Conservation (phyloP, 2,329 filamentous ascomycete genomes). For the Leptographium radiaticola region DNA sequence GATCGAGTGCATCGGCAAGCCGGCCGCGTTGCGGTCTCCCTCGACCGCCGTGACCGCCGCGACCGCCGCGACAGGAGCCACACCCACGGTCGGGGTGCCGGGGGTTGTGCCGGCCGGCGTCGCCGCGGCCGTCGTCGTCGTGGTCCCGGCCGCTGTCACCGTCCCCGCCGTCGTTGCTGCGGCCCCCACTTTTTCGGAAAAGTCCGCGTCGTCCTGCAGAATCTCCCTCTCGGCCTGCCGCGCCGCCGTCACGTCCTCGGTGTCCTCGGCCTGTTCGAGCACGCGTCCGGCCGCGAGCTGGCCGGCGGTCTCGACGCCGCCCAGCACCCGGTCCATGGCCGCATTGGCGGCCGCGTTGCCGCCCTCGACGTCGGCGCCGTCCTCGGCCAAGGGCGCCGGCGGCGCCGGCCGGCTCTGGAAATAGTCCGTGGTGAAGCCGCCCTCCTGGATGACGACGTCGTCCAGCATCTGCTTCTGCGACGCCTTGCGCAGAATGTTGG, state of each 20-base stretch:
- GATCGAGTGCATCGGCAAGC: conserved; percentile 43
- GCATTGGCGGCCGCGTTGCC: conserved; percentile 34
- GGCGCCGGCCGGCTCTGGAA: conserved; percentile 66
- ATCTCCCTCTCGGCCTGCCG: conserved; percentile 81
- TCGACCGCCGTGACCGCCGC: conserved; percentile 23
- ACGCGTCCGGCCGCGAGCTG: conserved; percentile 53
- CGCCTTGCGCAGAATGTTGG: conserved; percentile 91
- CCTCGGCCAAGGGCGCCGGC: conserved; percentile 42
- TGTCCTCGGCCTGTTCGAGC: conserved; percentile 82
- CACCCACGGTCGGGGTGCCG: neutral
- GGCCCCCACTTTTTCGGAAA: conserved; percentile 47
- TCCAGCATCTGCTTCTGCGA: conserved; percentile 97
- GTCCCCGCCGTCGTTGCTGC: neutral
- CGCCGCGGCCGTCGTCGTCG: neutral
- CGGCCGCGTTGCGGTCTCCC: conserved; percentile 38
- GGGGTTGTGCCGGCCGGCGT: neutral
- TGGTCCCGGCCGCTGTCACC: neutral
- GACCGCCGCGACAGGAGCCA: neutral
- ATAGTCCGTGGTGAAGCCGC: conserved; percentile 94
- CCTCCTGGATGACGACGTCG: conserved; percentile 96
- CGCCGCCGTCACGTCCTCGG: conserved; percentile 81
- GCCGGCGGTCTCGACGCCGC: conserved; percentile 47
- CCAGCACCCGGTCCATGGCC: conserved; percentile 77
- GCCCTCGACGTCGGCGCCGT: conserved; percentile 27
- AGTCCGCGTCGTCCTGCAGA: conserved; percentile 74